Conservation (phyloP, 164 flowering plant genomes). For the Annona squamosa region DNA sequence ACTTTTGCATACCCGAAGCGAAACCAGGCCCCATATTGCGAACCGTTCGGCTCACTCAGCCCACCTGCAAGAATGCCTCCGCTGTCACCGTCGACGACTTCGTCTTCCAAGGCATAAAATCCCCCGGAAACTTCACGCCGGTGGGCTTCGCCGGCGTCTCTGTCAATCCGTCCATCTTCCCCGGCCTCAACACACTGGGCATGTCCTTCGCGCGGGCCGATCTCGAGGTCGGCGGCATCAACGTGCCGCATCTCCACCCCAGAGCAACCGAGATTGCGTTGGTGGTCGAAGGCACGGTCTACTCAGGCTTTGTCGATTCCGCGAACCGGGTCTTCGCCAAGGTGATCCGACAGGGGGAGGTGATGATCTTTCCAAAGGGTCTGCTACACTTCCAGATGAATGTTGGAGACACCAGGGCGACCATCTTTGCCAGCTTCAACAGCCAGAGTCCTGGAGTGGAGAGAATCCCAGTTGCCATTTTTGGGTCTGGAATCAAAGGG, state of each 20-base stretch:
- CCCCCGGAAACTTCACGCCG: constrained; percentile 32
- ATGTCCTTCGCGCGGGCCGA: constrained; percentile 71
- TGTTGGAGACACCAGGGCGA: constrained; percentile 45
- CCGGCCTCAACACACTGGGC: constrained; percentile 68
- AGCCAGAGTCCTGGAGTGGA: constrained; percentile 67
- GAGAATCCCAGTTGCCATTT: constrained; percentile 46
- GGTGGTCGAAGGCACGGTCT: constrained; percentile 49
- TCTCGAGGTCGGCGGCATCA: constrained; percentile 42
- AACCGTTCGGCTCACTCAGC: constrained; percentile 8
- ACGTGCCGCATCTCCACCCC: constrained; percentile 65
- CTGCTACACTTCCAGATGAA: constrained; percentile 71
- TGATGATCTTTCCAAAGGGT: constrained; percentile 65
- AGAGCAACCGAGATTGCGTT: constrained; percentile 52
- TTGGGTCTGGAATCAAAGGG: constrained; percentile 55
- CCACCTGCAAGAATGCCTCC: constrained; percentile 47
- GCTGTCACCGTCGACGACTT: constrained; percentile 51
- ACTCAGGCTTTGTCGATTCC: constrained; percentile 66
- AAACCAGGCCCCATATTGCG: constrained; percentile 8
- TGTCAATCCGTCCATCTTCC: constrained; percentile 38
- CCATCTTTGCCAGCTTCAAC: constrained; percentile 49
- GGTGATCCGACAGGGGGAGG: constrained; percentile 55
- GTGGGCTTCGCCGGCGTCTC: constrained; percentile 36
- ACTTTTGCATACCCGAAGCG: constrained; percentile 48
- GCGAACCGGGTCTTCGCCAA: constrained; percentile 40
- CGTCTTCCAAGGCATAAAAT: constrained; percentile 44